A percentile compares a stretch with the other conserved stretches of the same genome.
Evolutionary conservation across 345 rosid species (phyloP).

Genomic region (Tarenaya hassleriana): DNA sequence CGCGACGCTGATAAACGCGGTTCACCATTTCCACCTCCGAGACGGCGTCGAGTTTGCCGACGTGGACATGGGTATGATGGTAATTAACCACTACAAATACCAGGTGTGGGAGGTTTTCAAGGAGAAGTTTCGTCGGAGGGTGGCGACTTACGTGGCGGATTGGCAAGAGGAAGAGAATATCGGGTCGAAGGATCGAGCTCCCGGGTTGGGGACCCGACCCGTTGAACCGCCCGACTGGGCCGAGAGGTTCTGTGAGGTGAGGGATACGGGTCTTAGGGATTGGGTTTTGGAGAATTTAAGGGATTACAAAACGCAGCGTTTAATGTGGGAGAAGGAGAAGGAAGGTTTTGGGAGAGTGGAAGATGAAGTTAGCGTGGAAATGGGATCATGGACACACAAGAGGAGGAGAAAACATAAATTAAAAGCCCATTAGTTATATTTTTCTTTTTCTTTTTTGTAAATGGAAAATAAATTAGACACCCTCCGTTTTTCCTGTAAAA

Average conservation of each 20-base stretch:
- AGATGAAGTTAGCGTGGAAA: not conserved
- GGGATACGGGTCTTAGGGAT: slow-evolving; percentile 61
- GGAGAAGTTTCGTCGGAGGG: slow-evolving; percentile 79
- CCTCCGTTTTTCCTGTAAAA: too few species aligned
- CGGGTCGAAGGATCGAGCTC: slow-evolving; percentile 80
- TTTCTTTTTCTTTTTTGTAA: too few species aligned
- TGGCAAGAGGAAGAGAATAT: slow-evolving; percentile 69
- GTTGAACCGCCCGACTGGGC: slow-evolving; percentile 82
- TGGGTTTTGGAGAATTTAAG: slow-evolving; percentile 36
- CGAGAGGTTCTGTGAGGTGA: slow-evolving; percentile 63
- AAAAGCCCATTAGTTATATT: slow-evolving; percentile 13
- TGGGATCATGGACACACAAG: slow-evolving; percentile 6
- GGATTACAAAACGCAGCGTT: slow-evolving; percentile 28
- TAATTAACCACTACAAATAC: slow-evolving; percentile 76
- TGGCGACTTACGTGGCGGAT: slow-evolving; percentile 85
- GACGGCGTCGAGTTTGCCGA: slow-evolving; percentile 39
- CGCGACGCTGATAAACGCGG: slow-evolving; percentile 62
- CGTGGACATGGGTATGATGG: slow-evolving; percentile 42
- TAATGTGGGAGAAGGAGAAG: slow-evolving; percentile 56
- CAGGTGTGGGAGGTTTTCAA: slow-evolving; percentile 93
- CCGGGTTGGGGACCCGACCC: slow-evolving; percentile 73
- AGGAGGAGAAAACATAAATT: slow-evolving; percentile 5
- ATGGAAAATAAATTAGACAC: too few species aligned
- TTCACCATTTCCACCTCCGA: slow-evolving; percentile 74
- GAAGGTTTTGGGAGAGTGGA: too few species aligned